Evolutionary conservation across 352 stramenopile genomes (phyloP), one percentile per base, ranked within the genome.

Genomic region (Pythium graminicola): DNA sequence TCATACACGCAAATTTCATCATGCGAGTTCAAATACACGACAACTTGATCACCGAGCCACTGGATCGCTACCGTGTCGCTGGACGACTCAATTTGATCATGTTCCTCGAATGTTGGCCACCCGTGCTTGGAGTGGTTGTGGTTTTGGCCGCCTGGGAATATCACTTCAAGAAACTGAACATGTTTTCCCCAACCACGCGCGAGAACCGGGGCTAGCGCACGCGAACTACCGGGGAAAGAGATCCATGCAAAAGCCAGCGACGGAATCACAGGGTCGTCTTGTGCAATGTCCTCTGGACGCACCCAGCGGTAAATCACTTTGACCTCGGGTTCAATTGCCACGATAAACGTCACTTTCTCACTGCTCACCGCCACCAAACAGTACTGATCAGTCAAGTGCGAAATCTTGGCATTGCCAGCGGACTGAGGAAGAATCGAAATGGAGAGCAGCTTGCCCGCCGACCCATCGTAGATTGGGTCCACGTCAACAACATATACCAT

Each of bases 1-100:
- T 98, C 95, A 60, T 98, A 93, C 17, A 98, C 84, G 29, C 85
- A 97, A 50, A 98, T 96, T 64, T 98, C 92, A 63, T 98, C 96
- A 36, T 95, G 86, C 16, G 94, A 72, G 39, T 93, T 98, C 29
- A 98, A 58, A 43, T 98, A 98, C 36, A 96, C 89, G 27, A 98
- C 73, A 23, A 97, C 93, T 59, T 97, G 80, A 45, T 97, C 93
- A n/a, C 88, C 91, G 22, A 98, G 73, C 95, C 95, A 98, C 65
- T 98, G 90, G 47, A 98, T 80, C 32, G 93, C 90, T 48, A 98
- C 89, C 10, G 97, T 81, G 31, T 91, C 90, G 55, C 80, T 86
- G 22, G 71, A 70, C 14, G 80, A 85, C 50, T 95, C 76, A 49
- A 98, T 90, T 62, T 97, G 90, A 65, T 96, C 82, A 54, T 97